Evolutionary conservation across 2,329 filamentous ascomycete species (phyloP), one percentile per base, ranked within the genome.

Genomic region (Coleophoma crateriformis): DNA sequence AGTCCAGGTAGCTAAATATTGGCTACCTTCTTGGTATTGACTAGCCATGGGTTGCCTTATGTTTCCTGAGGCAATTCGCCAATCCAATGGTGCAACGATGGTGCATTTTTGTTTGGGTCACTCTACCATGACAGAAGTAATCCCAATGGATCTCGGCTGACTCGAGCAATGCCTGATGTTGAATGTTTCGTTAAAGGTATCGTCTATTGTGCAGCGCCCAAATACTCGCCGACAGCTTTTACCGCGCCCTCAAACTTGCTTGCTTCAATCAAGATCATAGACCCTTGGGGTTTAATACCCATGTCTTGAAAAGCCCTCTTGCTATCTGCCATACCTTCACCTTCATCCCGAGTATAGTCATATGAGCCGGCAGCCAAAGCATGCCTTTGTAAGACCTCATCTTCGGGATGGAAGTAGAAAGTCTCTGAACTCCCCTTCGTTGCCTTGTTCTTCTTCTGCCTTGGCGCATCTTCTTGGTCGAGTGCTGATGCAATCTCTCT

Each of bases 321-420:
- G 62, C 90, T 90, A 72, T 99, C 94, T 48, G 90, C 87, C 54
- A 85, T 82, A 4, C 85, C 82, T 58, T 95, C 88, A 43, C 87
- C 87, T 51, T 75, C 74, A 54, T 89, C 82, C 66, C 88, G 92
- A 43, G 85, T 87, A 67, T 90, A 96, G 15, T 86, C 79, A 64
- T 85, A 95, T 46, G 77, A 81, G 22, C 84, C 87, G 55, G 79
- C 74, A 13, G 82, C 89, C 37, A 82, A 53, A 3, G 90, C 87
- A 69, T 92, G 79, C 63, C 82, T 83, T 57, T 94, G 83, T 61
- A 96, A 71, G 46, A 92, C 80, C 73, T 97, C 94, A 64, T 99
- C 94, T 71, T 99, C 94, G 0, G 90, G 87, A 66, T 99, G 94
- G 75, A 97, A 99, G 70, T 91, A 95, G 70, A 90, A 95, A 33